Base-by-base conservation (phyloP, 2,329 filamentous ascomycete genomes). In the Exophiala oligosperma region DNA sequence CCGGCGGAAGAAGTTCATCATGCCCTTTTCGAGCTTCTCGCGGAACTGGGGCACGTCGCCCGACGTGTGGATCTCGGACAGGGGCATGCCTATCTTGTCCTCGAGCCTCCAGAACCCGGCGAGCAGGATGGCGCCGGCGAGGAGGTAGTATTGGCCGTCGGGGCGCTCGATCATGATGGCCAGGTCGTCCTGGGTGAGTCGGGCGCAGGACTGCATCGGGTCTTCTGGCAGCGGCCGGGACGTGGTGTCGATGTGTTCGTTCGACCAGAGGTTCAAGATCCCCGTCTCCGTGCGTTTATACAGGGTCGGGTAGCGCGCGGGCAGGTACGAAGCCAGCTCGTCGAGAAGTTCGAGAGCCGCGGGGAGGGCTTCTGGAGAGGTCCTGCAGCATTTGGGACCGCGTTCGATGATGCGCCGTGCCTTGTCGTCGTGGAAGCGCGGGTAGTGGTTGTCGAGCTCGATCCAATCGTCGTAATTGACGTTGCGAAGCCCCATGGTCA, bases 21-120 rank as follows among this genome's bases (percentile, higher is more conserved):
- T 93, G 11, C 89, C 88, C 59, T 84, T 86, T 69, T 92, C 86
- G 9, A 93, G 77, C 69, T 90, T 91, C 65, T 84, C 77, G 59
- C 81, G 81, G 76, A 81, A 92, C 48, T 86, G 85, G 0, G 90
- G 89, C 0, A 96, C 91, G 62, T 89, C 80, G 47, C 88, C 91
- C 0, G 83, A 86, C 0, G 86, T 91, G 73, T 95, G 91, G 66
- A 96, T 92, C 56, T 92, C 86, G 0, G 84, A 86, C 5, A 95
- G 76, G 1, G 82, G 79, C 90, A 94, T 92, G 24, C 88, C 88
- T 68, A 87, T 84, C 73, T 96, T 95, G 70, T 95, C 90, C 56
- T 84, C 79, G 1, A 95, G 78, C 2, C 89, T 83, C 91, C 91
- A 95, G 78, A 95, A 95, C 0, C 91, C 91, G 0, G 91, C 82